These are phyloP conservation scores for Pseudogymnoascus sp. DNA, from an alignment of 2,329 filamentous ascomycete genomes.

Conservation along the genomic window DNA sequence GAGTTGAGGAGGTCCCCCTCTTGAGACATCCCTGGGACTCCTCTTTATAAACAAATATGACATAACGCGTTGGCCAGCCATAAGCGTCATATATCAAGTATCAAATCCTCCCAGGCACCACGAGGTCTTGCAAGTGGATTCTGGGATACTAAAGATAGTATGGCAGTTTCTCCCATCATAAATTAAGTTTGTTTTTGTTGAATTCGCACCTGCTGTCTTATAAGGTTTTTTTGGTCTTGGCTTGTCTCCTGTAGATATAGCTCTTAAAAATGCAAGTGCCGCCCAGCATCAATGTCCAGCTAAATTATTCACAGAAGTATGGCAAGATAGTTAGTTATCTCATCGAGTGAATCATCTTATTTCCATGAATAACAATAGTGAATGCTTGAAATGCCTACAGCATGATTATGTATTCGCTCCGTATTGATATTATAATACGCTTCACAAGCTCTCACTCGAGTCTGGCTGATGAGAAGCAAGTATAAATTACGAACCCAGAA, in stretches of 20 bases:
- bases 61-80: not conserved
- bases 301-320: not conserved
- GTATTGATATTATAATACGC: not conserved
- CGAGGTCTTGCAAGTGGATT: not conserved
- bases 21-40: constrained; percentile 4
- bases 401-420: constrained; percentile 1
- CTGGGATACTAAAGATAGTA: not conserved
- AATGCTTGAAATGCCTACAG: not conserved
- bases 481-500: not conserved
- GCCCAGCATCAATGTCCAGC: not conserved
- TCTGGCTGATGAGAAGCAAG: not conserved
- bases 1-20: not conserved
- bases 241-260: not conserved
- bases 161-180: not conserved
- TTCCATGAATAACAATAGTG: not conserved
- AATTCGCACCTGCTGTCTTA: not conserved
- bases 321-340: not conserved
- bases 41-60: not conserved
- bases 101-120: not conserved
- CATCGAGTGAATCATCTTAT: not conserved
- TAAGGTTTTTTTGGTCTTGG: not conserved
- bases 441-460: not conserved
- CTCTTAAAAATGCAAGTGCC: not conserved
- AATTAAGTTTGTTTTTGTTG: not conserved
- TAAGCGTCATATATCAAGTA: not conserved